phyloP scores from a whole-genome alignment of 2,329 filamentous ascomycete genomes.

The Gremmenia infestans region DNA sequence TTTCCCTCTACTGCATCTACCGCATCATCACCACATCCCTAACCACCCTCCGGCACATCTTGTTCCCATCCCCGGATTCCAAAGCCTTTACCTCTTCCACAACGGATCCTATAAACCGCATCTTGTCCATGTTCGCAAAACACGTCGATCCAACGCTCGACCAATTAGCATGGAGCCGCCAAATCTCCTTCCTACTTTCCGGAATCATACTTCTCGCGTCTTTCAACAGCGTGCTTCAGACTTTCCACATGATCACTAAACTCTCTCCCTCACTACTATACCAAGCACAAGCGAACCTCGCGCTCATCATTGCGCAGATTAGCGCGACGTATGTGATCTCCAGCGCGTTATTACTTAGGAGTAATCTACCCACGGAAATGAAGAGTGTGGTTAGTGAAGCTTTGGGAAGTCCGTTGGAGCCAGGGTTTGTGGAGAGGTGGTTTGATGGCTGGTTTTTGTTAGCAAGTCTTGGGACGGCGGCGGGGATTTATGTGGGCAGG shows the following conservation, averaged over 20 bases:
- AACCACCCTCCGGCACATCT: slow-evolving; percentile 57
- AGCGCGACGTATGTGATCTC: slow-evolving; percentile 82
- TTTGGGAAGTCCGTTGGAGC: slow-evolving; percentile 68
- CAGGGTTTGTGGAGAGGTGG: slow-evolving; percentile 70
- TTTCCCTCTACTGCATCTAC: slow-evolving; percentile 80
- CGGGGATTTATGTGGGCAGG: slow-evolving; percentile 69
- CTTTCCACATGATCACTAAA: slow-evolving; percentile 73
- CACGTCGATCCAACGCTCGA: slow-evolving; percentile 83
- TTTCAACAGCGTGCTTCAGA: slow-evolving; percentile 80
- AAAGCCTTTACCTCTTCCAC: slow-evolving; percentile 46
- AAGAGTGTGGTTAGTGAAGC: slow-evolving; percentile 73
- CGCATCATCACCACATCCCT: slow-evolving; percentile 69
- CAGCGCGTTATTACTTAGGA: slow-evolving; percentile 69
- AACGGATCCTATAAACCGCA: slow-evolving; percentile 79
- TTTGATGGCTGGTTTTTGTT: slow-evolving; percentile 83
- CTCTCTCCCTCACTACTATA: slow-evolving; percentile 70
- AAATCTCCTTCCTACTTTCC: slow-evolving; percentile 78
- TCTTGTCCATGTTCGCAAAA: slow-evolving; percentile 72
- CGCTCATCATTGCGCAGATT: slow-evolving; percentile 74
- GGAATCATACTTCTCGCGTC: slow-evolving; percentile 78
- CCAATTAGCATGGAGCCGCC: slow-evolving; percentile 75
- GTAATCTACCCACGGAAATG: slow-evolving; percentile 73
- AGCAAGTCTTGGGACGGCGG: slow-evolving; percentile 59
- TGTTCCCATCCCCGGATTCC: slow-evolving; percentile 36
- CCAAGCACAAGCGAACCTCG: slow-evolving; percentile 68